Evolutionary conservation across 2,329 filamentous ascomycete genomes (phyloP).

Genomic region (Phialocephala sp.): DNA sequence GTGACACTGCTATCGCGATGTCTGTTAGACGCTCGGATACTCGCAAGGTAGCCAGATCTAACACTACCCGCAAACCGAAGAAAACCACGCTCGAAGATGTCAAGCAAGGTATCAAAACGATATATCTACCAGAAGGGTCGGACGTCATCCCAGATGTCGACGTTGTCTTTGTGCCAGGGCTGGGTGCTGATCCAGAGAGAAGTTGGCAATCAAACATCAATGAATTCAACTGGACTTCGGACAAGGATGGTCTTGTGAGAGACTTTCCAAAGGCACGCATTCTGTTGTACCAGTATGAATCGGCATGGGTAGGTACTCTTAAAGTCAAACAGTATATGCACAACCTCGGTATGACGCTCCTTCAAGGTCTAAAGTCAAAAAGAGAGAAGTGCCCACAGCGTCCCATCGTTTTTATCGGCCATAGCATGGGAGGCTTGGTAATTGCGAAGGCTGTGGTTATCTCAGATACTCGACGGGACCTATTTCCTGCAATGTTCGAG

Average conservation of each 20-base stretch:
- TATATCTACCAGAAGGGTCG: neutral
- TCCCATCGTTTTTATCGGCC: neutral
- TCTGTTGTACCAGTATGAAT: neutral
- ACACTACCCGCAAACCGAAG: neutral
- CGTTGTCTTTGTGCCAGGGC: neutral
- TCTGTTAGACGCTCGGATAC: conserved; percentile 2
- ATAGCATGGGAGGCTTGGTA: neutral
- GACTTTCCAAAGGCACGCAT: neutral
- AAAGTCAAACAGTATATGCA: conserved; percentile 1
- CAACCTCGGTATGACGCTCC: neutral
- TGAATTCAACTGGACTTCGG: neutral
- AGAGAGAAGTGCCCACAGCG: neutral
- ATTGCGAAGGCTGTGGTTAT: neutral
- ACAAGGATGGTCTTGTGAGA: conserved; percentile 3
- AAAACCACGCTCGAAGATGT: neutral
- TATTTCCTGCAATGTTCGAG: conserved; percentile 5
- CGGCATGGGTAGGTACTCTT: neutral
- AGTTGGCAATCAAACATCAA: conserved; percentile 1
- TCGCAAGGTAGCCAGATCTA: neutral
- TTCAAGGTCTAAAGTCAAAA: neutral
- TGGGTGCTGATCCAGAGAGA: neutral
- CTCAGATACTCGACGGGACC: neutral
- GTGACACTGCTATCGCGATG: neutral
- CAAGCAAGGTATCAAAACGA: neutral
- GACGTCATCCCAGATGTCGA: conserved; percentile 1